Percentiles rank a stretch among this genome's conserved stretches.
Conservation (phyloP, 2,329 filamentous ascomycete genomes). For the Dryadomyces sulphureus region DNA sequence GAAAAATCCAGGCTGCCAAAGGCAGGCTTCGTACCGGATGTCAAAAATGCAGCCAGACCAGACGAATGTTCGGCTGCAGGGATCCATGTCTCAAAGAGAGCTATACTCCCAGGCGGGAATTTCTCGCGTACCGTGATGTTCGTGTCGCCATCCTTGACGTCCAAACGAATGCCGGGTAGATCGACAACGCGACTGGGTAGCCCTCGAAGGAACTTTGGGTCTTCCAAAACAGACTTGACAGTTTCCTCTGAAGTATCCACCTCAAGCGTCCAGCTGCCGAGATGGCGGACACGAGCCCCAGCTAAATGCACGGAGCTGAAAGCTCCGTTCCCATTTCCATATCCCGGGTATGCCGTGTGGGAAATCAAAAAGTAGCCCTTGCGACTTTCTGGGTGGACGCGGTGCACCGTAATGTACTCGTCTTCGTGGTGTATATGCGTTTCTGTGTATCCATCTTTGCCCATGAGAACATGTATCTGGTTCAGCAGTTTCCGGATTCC, state of each 20-base stretch:
- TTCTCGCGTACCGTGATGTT: constrained; percentile 65
- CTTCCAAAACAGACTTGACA: constrained; percentile 46
- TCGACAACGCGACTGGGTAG: constrained; percentile 72
- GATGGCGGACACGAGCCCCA: constrained; percentile 70
- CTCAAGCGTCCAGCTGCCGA: constrained; percentile 86
- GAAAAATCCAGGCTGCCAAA: constrained; percentile 61
- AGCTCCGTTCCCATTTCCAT: constrained; percentile 67
- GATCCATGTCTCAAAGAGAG: constrained; percentile 92
- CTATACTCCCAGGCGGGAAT: constrained; percentile 89
- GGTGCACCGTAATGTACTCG: constrained; percentile 90
- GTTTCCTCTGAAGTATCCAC: constrained; percentile 65
- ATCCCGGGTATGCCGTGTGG: constrained; percentile 88
- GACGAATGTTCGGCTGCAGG: constrained; percentile 71
- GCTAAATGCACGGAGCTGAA: constrained; percentile 67
- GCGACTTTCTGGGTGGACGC: constrained; percentile 80
- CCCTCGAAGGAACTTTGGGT: constrained; percentile 60
- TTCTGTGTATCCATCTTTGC: constrained; percentile 84
- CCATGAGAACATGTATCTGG: constrained; percentile 90
- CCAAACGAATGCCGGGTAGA: constrained; percentile 58
- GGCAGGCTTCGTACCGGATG: constrained; percentile 62
- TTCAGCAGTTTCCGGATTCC: constrained; percentile 87
- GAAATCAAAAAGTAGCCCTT: constrained; percentile 94
- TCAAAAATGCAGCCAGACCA: constrained; percentile 75
- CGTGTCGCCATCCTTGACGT: constrained; percentile 58
- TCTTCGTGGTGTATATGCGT: constrained; percentile 94